A percentile compares a stretch with the other conserved stretches of the same genome.
Conservation (phyloP, 1,284 basidiomycete species). For the Mycena sp. region DNA sequence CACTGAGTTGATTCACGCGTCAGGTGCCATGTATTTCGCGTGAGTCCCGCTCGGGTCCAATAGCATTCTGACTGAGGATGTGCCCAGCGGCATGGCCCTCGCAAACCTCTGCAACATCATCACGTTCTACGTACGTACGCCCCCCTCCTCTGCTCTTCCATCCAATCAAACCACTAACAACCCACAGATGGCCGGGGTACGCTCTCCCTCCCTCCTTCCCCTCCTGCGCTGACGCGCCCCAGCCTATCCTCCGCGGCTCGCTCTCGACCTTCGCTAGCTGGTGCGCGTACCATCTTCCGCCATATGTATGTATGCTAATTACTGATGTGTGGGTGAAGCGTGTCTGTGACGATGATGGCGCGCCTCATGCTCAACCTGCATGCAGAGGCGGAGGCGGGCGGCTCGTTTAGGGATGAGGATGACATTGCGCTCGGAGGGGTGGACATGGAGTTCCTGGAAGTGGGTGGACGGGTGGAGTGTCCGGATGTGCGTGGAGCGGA, state of each 20-base stretch:
- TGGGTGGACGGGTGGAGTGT: too few species aligned
- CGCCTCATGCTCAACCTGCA: slow-evolving; percentile 53
- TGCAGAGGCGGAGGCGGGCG: slow-evolving; percentile 42
- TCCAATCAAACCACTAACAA: too few species aligned
- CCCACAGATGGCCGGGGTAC: slow-evolving; percentile 36
- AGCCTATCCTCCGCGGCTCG: slow-evolving; percentile 43
- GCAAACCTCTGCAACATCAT: slow-evolving; percentile 31
- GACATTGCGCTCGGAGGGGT: too few species aligned
- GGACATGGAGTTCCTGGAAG: too few species aligned
- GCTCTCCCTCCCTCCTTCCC: slow-evolving; percentile 4
- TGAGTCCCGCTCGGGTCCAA: neutral
- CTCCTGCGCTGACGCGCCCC: neutral
- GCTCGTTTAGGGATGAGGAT: too few species aligned
- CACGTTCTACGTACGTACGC: slow-evolving; percentile 27
- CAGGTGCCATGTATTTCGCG: slow-evolving; percentile 26
- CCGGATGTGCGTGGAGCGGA: too few species aligned
- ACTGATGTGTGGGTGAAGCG: slow-evolving; percentile 18
- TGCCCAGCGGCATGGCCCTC: slow-evolving; percentile 29
- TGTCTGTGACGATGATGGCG: slow-evolving; percentile 52
- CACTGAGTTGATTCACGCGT: too few species aligned
- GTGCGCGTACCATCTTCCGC: slow-evolving; percentile 35
- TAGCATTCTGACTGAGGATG: neutral
- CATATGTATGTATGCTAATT: neutral
- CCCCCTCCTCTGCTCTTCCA: too few species aligned
- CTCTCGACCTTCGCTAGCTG: slow-evolving; percentile 53